Base-by-base conservation (phyloP, 371 early-diverging fungal species). In the Rhizomucor pusillus region DNA sequence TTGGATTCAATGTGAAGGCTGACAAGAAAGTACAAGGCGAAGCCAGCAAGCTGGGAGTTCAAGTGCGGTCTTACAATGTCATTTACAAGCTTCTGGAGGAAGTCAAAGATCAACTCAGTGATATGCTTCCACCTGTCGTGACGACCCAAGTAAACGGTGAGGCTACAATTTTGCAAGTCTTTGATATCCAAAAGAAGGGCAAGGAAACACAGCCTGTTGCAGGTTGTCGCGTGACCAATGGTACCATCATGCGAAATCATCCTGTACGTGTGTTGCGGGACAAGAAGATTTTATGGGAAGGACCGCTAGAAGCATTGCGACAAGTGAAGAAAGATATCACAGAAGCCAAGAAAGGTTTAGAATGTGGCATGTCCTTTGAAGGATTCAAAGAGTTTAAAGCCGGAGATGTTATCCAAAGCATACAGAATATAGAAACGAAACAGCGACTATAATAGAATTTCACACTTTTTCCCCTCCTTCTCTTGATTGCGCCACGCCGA, bases 11-110 rank as follows among this genome's bases (percentile, higher is more conserved):
- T 55, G 86, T 93, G 43, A 90, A 90, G 59, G 79, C 80, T 0
- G 91, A 89, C 60, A 91, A 90, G 57, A 83, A 84, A 62, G 83
- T 88, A 9, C 71, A 71, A 51, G 69, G 71, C 11, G 68, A 77
- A 9, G 95, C 95, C 1, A 69, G 77, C 39, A 64, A 72, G 51
- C 69, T 76, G 33, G 79, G 79, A 9, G 90, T 97, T 13, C 60
- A 64, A 0, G 72, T 98, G 23, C 73, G 80, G 52, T 65, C 82
- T 1, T 86, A 88, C 60, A 84, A 85, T 3, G 81, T 98, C 46
- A 96, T 98, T 52, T 98, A 98, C 74, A 84, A 88, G 47, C 79
- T 98, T 14, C 54, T 97, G 43, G 97, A 97, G 57, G 88, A 89
- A 47, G 77, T 95, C 39, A 93, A 93, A 68, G 79, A 82, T 35